Conservation (phyloP, 768 basidiomycete genomes). For the Phylloporus rhodoxanthus region DNA sequence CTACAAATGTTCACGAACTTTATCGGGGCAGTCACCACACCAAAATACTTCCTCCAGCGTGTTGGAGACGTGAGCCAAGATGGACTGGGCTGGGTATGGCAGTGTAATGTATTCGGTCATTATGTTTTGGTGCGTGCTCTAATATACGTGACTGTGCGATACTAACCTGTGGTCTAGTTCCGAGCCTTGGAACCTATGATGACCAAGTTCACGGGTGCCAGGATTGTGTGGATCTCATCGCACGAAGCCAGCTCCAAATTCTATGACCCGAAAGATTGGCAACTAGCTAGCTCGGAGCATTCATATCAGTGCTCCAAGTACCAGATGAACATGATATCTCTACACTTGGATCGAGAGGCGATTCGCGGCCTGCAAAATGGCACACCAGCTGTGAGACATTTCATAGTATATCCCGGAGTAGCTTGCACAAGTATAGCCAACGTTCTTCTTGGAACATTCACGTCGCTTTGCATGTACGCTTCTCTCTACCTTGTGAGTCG, state of each 20-base stretch:
- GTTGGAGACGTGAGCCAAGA: conserved; percentile 57
- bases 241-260: conserved; percentile 50
- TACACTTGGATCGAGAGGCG: conserved; percentile 47
- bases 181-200: conserved; percentile 55
- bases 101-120: conserved; percentile 79
- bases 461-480: conserved; percentile 44
- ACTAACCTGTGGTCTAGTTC: conserved; percentile 41
- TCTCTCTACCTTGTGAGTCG: conserved; percentile 60
- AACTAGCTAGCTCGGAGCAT: conserved; percentile 51
- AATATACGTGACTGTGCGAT: background rate
- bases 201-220: conserved; percentile 41
- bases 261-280: conserved; percentile 67
- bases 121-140: conserved; percentile 58
- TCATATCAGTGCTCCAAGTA: conserved; percentile 74
- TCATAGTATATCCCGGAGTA: conserved; percentile 66
- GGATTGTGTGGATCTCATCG: conserved; percentile 79
- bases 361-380: conserved; percentile 20
- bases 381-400: conserved; percentile 37
- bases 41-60: conserved; percentile 52
- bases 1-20: conserved; percentile 44
- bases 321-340: conserved; percentile 64
- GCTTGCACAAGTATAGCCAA: conserved; percentile 56
- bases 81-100: conserved; percentile 77
- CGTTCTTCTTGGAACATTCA: conserved; percentile 40
- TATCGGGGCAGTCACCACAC: conserved; percentile 45